phyloP scores from a whole-genome alignment of 2,329 filamentous ascomycete genomes.

The Penicillium verrucosum region DNA sequence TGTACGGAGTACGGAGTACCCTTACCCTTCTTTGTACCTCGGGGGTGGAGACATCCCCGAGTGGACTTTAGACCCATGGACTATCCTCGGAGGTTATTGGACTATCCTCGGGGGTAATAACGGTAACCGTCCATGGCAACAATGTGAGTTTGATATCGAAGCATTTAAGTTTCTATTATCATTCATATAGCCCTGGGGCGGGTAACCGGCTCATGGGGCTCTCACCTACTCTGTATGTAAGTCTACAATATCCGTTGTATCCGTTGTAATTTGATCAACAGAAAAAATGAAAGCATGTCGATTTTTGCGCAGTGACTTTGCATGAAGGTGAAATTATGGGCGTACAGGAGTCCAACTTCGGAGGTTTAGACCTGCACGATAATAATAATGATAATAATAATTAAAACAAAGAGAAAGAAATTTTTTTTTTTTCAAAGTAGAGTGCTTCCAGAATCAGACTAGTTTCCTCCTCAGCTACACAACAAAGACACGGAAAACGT shows the following conservation, averaged over 20 bases:
- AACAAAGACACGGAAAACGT: not conserved
- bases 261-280: not conserved
- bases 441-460: slow-evolving; percentile 21
- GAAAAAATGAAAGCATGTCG: not conserved
- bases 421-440: not conserved
- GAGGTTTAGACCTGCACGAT: slow-evolving; percentile 1
- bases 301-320: slow-evolving; percentile 16
- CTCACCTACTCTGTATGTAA: not conserved
- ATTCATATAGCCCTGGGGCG: not conserved
- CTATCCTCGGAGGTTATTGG: not conserved
- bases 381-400: not conserved
- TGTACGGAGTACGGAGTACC: no score
- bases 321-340: slow-evolving; percentile 8
- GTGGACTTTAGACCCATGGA: not conserved
- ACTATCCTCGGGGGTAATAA: not conserved
- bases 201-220: slow-evolving; percentile 18
- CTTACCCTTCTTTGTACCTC: not conserved
- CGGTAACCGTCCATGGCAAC: not conserved
- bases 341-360: not conserved
- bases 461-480: slow-evolving; percentile 8
- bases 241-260: not conserved
- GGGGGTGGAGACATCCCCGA: not conserved
- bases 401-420: not conserved
- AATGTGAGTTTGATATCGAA: not conserved
- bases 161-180: not conserved